These are phyloP conservation scores for Pythium brassicae DNA, from an alignment of 352 stramenopile species.

Conservation along the genomic window DNA sequence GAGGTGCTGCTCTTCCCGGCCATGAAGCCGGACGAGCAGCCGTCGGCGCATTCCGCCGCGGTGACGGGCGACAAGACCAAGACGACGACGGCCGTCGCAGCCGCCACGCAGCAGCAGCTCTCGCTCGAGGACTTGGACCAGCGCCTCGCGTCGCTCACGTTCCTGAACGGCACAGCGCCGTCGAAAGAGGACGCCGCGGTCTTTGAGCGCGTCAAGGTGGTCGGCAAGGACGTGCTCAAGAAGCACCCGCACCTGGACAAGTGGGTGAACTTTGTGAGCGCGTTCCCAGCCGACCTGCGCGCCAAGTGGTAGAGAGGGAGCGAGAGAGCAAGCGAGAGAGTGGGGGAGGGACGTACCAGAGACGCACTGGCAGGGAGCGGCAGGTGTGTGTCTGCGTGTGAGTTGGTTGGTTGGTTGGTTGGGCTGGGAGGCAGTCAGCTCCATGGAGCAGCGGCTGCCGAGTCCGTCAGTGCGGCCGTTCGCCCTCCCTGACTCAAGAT, in stretches of 20 bases:
- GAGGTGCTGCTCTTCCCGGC: slow-evolving; percentile 99
- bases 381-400: too few relatives aligned
- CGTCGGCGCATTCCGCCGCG: too few relatives aligned
- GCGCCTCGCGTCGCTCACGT: slow-evolving; percentile 46
- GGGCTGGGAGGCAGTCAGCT: too few relatives aligned
- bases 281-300: slow-evolving; percentile 75
- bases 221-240: slow-evolving; percentile 64
- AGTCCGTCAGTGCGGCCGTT: too few relatives aligned
- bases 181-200: slow-evolving; percentile 63
- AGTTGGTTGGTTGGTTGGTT: too few relatives aligned
- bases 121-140: slow-evolving; percentile 61
- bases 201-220: slow-evolving; percentile 76
- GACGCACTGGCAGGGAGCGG: too few relatives aligned
- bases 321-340: slow-evolving; percentile 3
- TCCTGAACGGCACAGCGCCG: slow-evolving; percentile 64
- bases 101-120: slow-evolving; percentile 7
- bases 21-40: slow-evolving; percentile 96
- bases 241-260: slow-evolving; percentile 78
- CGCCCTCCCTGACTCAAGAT: too few relatives aligned
- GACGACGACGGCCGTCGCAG: neutral
- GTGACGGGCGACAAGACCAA: neutral
- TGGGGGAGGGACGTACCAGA: too few relatives aligned
- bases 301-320: slow-evolving; percentile 55
- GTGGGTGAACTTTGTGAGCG: slow-evolving; percentile 65
- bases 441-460: too few relatives aligned